phyloP scores from a whole-genome alignment of 2,329 filamentous ascomycete genomes.

The Fusarium circinatum region DNA sequence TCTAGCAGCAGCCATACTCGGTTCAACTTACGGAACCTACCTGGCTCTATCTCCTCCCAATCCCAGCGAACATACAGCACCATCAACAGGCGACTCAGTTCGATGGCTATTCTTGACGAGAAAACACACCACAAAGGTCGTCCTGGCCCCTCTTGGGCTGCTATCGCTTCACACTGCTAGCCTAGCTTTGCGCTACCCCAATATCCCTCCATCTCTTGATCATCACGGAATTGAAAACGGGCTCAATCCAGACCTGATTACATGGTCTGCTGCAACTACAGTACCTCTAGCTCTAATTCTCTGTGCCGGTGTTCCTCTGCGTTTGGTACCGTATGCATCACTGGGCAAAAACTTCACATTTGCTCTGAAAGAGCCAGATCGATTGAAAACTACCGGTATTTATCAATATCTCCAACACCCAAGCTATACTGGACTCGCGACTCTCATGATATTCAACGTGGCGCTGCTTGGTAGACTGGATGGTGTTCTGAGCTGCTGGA shows the following conservation, averaged over 20 bases:
- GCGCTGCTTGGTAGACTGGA: constrained; percentile 52
- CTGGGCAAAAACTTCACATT: constrained; percentile 66
- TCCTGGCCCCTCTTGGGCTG: constrained; percentile 38
- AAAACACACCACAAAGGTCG: constrained; percentile 37
- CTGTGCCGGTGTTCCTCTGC: constrained; percentile 46
- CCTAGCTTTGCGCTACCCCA: constrained; percentile 28
- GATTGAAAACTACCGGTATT: constrained; percentile 57
- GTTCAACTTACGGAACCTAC: constrained; percentile 46
- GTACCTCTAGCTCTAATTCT: constrained; percentile 50
- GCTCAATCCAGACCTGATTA: constrained; percentile 47
- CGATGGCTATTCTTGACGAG: constrained; percentile 42
- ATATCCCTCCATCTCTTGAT: constrained; percentile 40
- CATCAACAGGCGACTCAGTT: constrained; percentile 37
- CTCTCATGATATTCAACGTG: constrained; percentile 48
- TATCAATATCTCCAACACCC: constrained; percentile 63
- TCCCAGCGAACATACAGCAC: constrained; percentile 21
- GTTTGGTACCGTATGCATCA: constrained; percentile 52
- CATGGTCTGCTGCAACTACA: constrained; percentile 50
- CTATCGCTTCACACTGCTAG: constrained; percentile 38
- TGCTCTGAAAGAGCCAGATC: constrained; percentile 57
- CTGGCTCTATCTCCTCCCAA: constrained; percentile 48
- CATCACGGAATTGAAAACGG: constrained; percentile 46
- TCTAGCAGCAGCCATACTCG: constrained; percentile 40
- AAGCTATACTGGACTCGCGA: constrained; percentile 58
- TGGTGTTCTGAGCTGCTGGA: constrained; percentile 53